Conservation (phyloP, 345 rosid genomes). For the Aquilaria yunnanensis region DNA sequence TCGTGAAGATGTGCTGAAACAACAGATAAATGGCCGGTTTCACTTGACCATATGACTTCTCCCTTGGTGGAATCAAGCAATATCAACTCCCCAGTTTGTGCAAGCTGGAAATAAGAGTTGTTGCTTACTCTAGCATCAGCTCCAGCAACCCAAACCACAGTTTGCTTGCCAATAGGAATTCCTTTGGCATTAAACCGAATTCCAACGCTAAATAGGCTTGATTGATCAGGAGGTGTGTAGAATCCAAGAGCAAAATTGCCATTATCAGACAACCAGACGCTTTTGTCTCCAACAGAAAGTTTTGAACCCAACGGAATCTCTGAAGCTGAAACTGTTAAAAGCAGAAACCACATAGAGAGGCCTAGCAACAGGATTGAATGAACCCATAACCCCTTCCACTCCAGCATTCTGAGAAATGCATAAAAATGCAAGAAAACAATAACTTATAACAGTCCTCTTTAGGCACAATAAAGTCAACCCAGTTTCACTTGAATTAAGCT, state of each 20-base stretch:
- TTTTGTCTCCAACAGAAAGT: conserved; percentile 36
- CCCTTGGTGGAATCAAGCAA: conserved; percentile 43
- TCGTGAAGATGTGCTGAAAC: conserved; percentile 48
- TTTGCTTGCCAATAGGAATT: conserved; percentile 38
- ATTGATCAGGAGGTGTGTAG: conserved; percentile 35
- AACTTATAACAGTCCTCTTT: conserved; percentile 9
- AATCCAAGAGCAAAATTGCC: conserved; percentile 66
- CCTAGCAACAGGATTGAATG: conserved; percentile 23
- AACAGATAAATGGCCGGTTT: conserved; percentile 41
- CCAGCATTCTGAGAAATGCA: conserved; percentile 32
- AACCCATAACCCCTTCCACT: conserved; percentile 6
- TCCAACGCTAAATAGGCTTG: conserved; percentile 57
- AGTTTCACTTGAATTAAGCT: conserved; percentile 2
- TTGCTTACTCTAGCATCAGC: conserved; percentile 41
- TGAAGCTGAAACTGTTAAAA: conserved; percentile 29
- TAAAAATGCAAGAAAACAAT: conserved; percentile 18
- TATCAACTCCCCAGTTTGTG: conserved; percentile 43
- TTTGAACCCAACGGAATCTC: conserved; percentile 53
- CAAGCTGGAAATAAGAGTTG: conserved; percentile 55
- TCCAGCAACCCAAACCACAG: conserved; percentile 70
- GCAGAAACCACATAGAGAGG: conserved; percentile 30
- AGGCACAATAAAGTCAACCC: conserved; percentile 10
- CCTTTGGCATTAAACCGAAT: conserved; percentile 50
- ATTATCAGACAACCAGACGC: conserved; percentile 51
- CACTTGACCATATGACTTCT: conserved; percentile 44